These are phyloP conservation scores for Mucor irregularis DNA, from an alignment of 371 early-diverging fungal species.

Conservation along the genomic window DNA sequence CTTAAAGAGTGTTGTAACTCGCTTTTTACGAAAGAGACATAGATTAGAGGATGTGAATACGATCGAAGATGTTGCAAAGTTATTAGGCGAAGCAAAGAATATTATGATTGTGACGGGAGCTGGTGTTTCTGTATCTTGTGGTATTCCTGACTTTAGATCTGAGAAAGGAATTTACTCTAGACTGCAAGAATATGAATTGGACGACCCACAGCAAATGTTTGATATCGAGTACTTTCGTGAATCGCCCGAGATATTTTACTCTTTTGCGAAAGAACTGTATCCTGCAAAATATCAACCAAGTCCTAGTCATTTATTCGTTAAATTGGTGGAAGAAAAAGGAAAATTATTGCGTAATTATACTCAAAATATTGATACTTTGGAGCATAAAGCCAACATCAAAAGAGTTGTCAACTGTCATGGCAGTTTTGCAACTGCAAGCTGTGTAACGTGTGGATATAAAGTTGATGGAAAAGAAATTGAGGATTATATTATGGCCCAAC, in stretches of 20 bases:
- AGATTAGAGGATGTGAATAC: slow-evolving; percentile 64
- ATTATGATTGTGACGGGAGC: slow-evolving; percentile 95
- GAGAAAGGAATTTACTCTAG: slow-evolving; percentile 93
- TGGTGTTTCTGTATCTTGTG: slow-evolving; percentile 92
- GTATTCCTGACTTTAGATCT: slow-evolving; percentile 99
- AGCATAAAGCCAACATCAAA: slow-evolving; percentile 87
- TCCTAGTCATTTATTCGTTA: slow-evolving; percentile 91
- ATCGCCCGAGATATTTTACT: slow-evolving; percentile 88
- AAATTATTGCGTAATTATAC: slow-evolving; percentile 94
- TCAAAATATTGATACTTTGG: slow-evolving; percentile 98
- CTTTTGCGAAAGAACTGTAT: slow-evolving; percentile 90
- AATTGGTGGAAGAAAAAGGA: slow-evolving; percentile 77
- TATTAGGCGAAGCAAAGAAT: slow-evolving; percentile 66
- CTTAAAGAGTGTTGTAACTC: slow-evolving; percentile 50
- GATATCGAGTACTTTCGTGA: slow-evolving; percentile 86
- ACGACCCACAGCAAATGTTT: slow-evolving; percentile 91
- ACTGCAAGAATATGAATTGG: slow-evolving; percentile 72
- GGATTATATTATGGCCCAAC: slow-evolving; percentile 70
- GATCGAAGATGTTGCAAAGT: slow-evolving; percentile 70
- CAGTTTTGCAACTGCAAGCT: slow-evolving; percentile 90
- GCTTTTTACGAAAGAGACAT: slow-evolving; percentile 59
- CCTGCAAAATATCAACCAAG: slow-evolving; percentile 92
- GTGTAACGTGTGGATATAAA: slow-evolving; percentile 78
- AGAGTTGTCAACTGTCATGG: slow-evolving; percentile 91
- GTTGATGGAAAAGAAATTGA: slow-evolving; percentile 81